Evolutionary conservation across 148 eudicot genomes (phyloP), one percentile per base, ranked within the genome.

Genomic region (Rhododendron ferrugineum): DNA sequence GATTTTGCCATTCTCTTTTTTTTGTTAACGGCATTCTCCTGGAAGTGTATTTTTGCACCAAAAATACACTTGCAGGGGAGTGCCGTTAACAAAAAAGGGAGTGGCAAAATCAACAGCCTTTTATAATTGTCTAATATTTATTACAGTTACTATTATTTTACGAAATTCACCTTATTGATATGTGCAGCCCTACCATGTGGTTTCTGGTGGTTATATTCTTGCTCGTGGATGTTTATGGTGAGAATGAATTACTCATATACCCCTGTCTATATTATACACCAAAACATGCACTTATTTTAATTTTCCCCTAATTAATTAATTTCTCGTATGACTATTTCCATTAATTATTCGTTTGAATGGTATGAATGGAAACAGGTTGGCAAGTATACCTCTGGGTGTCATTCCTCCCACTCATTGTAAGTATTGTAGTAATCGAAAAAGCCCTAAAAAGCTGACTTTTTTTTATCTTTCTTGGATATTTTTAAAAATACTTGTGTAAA

Each of bases 121-220:
- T n/a, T n/a, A n/a, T n/a, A n/a, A n/a, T n/a, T n/a, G n/a, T 42
- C 14, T 22, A 4, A 18, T 34, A 34, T 42, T 10, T 34, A 34
- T 42, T 10, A 23, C 20, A 2, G 9, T 58, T 18, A 46, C 3
- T 13, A 3, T 81, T 36, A 54, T 81, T 23, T 23, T 22, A 37
- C 16, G 8, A 36, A 82, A 82, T 62, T 58, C 58, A 26, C 34
- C 32, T 58, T 34, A 18, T 36, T 34, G 84, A 37, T 18, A 23
- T 84, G 40, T 36, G 80, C 91, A 89, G 92, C 82, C 91, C 92
- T 42, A 7, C 84, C 50, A 89, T 91, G 92, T 89, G 92, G 91
- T 30, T 91, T 22, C 16, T 88, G 52, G 90, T 88, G 5, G 92
- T 89, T 8, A 76, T 89, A 50, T 86, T 91, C 86, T 80, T 89